Conservation (phyloP, 2,329 filamentous ascomycete genomes). For the Sclerotinia sclerotiorum region DNA sequence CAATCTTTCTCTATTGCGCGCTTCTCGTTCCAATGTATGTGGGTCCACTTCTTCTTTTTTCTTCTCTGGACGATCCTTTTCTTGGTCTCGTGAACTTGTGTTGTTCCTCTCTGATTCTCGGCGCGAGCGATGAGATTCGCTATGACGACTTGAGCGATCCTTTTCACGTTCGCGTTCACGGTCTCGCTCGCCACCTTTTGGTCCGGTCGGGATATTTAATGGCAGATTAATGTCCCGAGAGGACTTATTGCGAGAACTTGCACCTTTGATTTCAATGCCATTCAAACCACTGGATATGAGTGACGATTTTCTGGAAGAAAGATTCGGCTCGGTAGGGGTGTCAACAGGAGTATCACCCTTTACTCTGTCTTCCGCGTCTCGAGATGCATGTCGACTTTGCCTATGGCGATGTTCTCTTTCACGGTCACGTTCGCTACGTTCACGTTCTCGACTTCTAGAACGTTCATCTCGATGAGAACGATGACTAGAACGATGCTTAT, state of each 20-base stretch:
- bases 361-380: constrained; percentile 29
- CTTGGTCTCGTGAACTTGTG: constrained; percentile 17
- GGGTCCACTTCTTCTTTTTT: constrained; percentile 35
- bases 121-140: constrained; percentile 40
- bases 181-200: constrained; percentile 29
- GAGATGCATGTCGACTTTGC: constrained; percentile 34
- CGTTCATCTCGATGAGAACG: constrained; percentile 50
- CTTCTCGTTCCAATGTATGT: constrained; percentile 69
- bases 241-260: constrained; percentile 34
- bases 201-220: constrained; percentile 38
- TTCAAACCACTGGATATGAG: constrained; percentile 29
- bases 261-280: constrained; percentile 40
- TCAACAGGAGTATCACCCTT: constrained; percentile 25
- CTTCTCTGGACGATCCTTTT: constrained; percentile 25
- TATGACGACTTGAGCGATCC: constrained; percentile 34
- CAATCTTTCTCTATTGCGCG: constrained; percentile 63
- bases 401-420: constrained; percentile 45
- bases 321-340: constrained; percentile 29
- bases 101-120: constrained; percentile 41
- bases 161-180: constrained; percentile 30
- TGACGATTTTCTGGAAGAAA: constrained; percentile 29
- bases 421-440: constrained; percentile 46
- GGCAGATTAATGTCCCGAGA: constrained; percentile 36
- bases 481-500: constrained; percentile 48
- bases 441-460: constrained; percentile 48